phyloP scores from a whole-genome alignment of 768 basidiomycete species.

The Suillus cothurnatus region DNA sequence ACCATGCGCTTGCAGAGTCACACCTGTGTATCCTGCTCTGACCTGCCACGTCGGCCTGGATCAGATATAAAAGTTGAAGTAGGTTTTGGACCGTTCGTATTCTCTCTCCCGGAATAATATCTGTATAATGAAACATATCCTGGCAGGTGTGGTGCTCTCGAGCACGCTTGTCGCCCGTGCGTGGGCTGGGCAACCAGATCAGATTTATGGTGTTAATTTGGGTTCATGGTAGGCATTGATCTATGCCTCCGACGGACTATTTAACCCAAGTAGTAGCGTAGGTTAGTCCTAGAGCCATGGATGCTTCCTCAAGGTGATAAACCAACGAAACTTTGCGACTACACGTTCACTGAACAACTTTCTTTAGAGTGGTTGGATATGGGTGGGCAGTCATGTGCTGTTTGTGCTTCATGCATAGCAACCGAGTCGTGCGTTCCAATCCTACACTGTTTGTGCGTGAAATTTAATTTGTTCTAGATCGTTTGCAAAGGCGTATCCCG shows the following conservation, averaged over 20 bases:
- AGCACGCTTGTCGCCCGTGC: slow-evolving; percentile 18
- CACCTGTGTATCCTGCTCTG: background rate
- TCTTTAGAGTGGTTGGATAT: slow-evolving; percentile 65
- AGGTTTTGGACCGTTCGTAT: background rate
- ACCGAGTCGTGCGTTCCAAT: slow-evolving; percentile 57
- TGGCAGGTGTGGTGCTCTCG: slow-evolving; percentile 17
- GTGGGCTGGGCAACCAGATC: slow-evolving; percentile 30
- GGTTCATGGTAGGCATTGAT: slow-evolving; percentile 54
- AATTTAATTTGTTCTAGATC: slow-evolving; percentile 40
- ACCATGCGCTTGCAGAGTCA: background rate
- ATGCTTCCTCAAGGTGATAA: slow-evolving; percentile 68
- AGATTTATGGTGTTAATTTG: slow-evolving; percentile 73
- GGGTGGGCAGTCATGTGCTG: slow-evolving; percentile 65
- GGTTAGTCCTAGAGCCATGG: slow-evolving; percentile 82
- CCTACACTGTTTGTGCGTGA: background rate
- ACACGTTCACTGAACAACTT: slow-evolving; percentile 4
- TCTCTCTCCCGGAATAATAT: background rate
- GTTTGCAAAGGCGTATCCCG: slow-evolving; percentile 60
- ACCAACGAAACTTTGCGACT: background rate
- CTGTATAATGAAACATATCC: slow-evolving; percentile 20
- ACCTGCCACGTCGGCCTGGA: background rate
- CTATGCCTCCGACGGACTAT: background rate
- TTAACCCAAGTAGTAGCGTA: slow-evolving; percentile 28
- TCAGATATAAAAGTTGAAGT: background rate
- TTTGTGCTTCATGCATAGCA: slow-evolving; percentile 64